phyloP scores from a whole-genome alignment of 371 early-diverging fungal species.

The Mortierella sp. region DNA sequence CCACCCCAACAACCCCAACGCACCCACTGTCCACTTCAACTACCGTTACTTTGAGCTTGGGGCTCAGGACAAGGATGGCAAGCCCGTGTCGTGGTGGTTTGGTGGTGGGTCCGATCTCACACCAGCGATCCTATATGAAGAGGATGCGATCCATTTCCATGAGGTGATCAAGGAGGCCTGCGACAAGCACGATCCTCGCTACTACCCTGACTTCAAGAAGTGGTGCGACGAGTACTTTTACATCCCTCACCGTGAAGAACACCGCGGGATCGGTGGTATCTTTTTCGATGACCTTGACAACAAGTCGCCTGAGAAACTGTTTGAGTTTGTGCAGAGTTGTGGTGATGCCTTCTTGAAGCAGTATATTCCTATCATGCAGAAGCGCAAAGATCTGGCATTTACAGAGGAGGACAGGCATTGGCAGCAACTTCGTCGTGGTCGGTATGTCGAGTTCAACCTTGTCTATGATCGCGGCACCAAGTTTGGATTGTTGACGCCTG shows the following conservation, averaged over 20 bases:
- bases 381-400: slow-evolving; percentile 77
- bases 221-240: slow-evolving; percentile 92
- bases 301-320: slow-evolving; percentile 74
- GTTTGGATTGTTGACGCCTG: slow-evolving; percentile 90
- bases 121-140: slow-evolving; percentile 83
- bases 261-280: slow-evolving; percentile 91
- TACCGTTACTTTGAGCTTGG: slow-evolving; percentile 97
- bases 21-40: slow-evolving; percentile 97
- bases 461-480: slow-evolving; percentile 93
- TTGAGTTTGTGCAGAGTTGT: slow-evolving; percentile 77
- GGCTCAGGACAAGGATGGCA: slow-evolving; percentile 63
- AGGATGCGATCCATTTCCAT: slow-evolving; percentile 89
- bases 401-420: slow-evolving; percentile 79
- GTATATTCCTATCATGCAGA: slow-evolving; percentile 83
- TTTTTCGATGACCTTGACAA: slow-evolving; percentile 91
- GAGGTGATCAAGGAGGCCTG: slow-evolving; percentile 83
- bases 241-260: slow-evolving; percentile 83
- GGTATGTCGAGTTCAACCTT: slow-evolving; percentile 93
- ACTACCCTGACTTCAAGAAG: slow-evolving; percentile 84
- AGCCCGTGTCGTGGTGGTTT: slow-evolving; percentile 86
- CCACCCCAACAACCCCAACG: slow-evolving; percentile 96
- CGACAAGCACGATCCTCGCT: slow-evolving; percentile 77
- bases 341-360: slow-evolving; percentile 82
- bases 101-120: slow-evolving; percentile 92
- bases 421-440: slow-evolving; percentile 91